These are phyloP conservation scores for Rhynchosporium agropyri DNA, from an alignment of 2,329 filamentous ascomycete species.

Conservation along the genomic window DNA sequence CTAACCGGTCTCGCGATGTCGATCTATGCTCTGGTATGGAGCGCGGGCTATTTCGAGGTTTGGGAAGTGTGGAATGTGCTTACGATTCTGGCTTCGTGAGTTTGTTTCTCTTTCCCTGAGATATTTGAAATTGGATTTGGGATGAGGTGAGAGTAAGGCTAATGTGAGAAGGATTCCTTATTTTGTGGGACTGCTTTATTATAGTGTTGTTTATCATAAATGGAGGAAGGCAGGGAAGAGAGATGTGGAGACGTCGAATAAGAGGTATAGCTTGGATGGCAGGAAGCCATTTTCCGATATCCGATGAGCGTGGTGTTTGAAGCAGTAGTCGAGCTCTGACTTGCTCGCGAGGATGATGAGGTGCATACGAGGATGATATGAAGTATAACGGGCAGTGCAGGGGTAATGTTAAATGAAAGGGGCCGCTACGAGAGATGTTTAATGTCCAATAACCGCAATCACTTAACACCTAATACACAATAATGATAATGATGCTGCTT, in stretches of 20 bases:
- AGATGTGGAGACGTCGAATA: background rate
- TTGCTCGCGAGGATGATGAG: background rate
- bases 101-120: background rate
- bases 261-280: constrained; percentile 5
- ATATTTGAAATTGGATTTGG: background rate
- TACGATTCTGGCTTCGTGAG: background rate
- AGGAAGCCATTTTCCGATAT: constrained; percentile 2
- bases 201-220: background rate
- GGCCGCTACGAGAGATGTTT: background rate
- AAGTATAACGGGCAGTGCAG: background rate
- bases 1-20: background rate
- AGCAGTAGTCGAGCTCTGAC: background rate
- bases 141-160: background rate
- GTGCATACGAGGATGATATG: background rate
- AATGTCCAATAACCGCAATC: background rate
- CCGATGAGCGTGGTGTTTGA: background rate
- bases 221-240: background rate
- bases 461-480: background rate
- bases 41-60: background rate
- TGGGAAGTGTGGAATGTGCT: background rate
- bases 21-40: background rate
- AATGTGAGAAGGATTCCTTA: background rate
- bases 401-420: constrained; percentile 1
- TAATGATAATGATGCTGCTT: background rate
- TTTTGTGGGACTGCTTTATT: background rate